Evolutionary conservation across 805 yeast genomes (phyloP), one percentile per base, ranked within the genome.

Genomic region (Candida broadrunensis): DNA sequence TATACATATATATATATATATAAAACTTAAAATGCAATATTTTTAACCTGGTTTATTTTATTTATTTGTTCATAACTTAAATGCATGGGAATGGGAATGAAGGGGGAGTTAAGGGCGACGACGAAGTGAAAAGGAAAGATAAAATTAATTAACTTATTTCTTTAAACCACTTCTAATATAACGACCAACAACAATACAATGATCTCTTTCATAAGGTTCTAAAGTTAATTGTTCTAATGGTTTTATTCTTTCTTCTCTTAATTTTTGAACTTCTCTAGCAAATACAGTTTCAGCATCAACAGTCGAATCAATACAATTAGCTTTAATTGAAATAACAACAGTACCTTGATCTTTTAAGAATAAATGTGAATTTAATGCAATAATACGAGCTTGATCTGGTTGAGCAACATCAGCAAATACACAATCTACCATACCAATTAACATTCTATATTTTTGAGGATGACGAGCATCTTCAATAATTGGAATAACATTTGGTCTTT

Each of bases 141-240:
- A n/a, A n/a, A n/a, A n/a, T n/a, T n/a, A n/a, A n/a, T n/a, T n/a
- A 29, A 29, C 18, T 52, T 65, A 70, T 57, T 68, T 70, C 61
- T 76, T 77, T 58, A 77, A 65, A 39, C 93, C 95, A 63, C 91
- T 80, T 83, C 99, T 87, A 80, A 85, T 77, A 79, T 93, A 93
- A 72, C 85, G 82, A 66, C 98, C 99, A 63, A 93, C 88, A 58
- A 93, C 99, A 64, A 93, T 87, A 85, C 98, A 91, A 77, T 93
- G 99, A 67, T 93, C 99, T 80, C 99, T 88, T 81, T 93, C 99
- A 75, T 93, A 93, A 70, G 99, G 99, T 79, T 91, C 99, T 71
- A 93, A 81, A 41, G 99, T 93, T 72, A 93, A 82, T 79, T 93
- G 99, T 75, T 93, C 99, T 63, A 90, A 75, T 50, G 99, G 99